phyloP scores from a whole-genome alignment of 2,329 filamentous ascomycete species.

The Thermothelomyces thermophilus region DNA sequence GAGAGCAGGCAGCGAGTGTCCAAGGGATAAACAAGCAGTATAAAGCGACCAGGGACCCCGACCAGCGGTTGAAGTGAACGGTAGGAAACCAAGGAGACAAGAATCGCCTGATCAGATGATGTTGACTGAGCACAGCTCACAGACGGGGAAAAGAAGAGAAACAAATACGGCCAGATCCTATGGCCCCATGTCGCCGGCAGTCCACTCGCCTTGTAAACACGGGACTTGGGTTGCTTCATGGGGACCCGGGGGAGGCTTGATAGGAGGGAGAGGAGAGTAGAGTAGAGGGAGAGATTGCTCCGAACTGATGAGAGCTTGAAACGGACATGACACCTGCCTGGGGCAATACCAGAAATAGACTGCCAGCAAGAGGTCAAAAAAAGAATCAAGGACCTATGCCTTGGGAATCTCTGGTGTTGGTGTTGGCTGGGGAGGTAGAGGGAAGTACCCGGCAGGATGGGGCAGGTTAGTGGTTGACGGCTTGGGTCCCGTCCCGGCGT shows the following conservation, averaged over 20 bases:
- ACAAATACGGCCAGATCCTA: not conserved
- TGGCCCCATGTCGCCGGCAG: not conserved
- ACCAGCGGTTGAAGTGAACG: slow-evolving; percentile 28
- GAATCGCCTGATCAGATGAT: slow-evolving; percentile 12
- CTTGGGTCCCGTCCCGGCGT: too few relatives aligned
- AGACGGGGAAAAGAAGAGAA: slow-evolving; percentile 7
- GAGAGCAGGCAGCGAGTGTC: slow-evolving; percentile 2
- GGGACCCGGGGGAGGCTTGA: slow-evolving; percentile 4
- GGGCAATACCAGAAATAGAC: not conserved
- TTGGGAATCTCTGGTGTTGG: not conserved
- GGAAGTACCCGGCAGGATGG: not conserved
- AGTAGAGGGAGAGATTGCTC: not conserved
- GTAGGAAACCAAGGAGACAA: slow-evolving; percentile 21
- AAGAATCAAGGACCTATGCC: not conserved
- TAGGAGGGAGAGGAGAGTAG: too few relatives aligned
- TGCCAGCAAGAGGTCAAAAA: too few relatives aligned
- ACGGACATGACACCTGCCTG: slow-evolving; percentile 9
- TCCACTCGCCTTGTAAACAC: not conserved
- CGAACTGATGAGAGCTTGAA: not conserved
- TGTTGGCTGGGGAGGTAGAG: not conserved
- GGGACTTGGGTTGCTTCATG: not conserved
- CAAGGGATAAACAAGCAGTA: slow-evolving; percentile 19
- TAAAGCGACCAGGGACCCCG: slow-evolving; percentile 32
- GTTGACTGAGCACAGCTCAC: slow-evolving; percentile 33
- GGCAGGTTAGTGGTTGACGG: too few relatives aligned